These are phyloP conservation scores for Salvia splendens DNA, from an alignment of 257 asterid species.

Conservation along the genomic window DNA sequence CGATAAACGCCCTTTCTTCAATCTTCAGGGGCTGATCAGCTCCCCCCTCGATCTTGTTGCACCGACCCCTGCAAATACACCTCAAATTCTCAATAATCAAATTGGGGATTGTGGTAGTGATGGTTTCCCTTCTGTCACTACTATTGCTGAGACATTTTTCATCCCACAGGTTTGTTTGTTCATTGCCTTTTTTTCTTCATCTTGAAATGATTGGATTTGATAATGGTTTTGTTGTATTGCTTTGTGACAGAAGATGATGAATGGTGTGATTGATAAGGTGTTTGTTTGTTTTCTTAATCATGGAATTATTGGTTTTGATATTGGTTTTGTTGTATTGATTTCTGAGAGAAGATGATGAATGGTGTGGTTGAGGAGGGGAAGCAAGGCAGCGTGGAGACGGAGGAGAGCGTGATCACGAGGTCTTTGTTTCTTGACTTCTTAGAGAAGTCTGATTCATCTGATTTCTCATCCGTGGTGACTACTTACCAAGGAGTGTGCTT, in stretches of 20 bases:
- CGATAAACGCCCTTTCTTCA: constrained; percentile 50
- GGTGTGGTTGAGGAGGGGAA: constrained; percentile 41
- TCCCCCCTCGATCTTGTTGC: constrained; percentile 67
- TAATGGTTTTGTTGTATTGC: background rate
- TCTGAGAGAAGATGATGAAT: constrained; percentile 37
- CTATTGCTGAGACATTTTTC: constrained; percentile 43
- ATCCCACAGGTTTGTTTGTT: constrained; percentile 54
- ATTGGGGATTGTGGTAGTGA: no score
- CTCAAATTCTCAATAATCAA: constrained; percentile 39
- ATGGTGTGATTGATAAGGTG: constrained; percentile 39
- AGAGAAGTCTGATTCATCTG: constrained; percentile 55
- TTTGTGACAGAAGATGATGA: constrained; percentile 36
- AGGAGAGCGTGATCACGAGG: constrained; percentile 61
- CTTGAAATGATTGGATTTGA: no score
- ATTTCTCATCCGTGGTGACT: constrained; percentile 57
- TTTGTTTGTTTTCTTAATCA: background rate
- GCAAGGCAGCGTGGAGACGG: constrained; percentile 43
- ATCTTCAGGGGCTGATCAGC: constrained; percentile 29
- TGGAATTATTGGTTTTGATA: background rate
- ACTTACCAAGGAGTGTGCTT: constrained; percentile 39
- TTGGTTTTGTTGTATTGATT: background rate
- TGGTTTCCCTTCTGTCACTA: constrained; percentile 35
- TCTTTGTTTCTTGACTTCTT: constrained; percentile 75
- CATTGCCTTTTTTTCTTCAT: background rate
- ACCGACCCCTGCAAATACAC: constrained; percentile 93